Conservation (phyloP, 495 filamentous ascomycete genomes). For the Penicillium lagena region DNA sequence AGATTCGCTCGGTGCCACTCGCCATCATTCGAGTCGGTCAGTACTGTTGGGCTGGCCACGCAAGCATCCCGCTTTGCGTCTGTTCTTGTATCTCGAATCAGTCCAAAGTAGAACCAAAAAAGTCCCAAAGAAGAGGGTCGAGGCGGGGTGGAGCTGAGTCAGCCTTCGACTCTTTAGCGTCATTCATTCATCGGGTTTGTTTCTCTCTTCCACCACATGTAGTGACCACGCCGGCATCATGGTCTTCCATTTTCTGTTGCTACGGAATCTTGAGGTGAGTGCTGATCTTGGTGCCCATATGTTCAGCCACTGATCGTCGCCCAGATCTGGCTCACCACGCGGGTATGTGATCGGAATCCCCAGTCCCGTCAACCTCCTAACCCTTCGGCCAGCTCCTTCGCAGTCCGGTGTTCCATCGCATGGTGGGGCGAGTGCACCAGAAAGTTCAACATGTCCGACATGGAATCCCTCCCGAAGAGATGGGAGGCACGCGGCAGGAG, state of each 20-base stretch:
- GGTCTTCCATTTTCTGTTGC: conserved; percentile 11
- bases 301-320: neutral
- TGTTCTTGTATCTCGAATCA: too few relatives aligned
- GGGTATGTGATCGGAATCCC: conserved; percentile 21
- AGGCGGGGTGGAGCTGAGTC: too few relatives aligned
- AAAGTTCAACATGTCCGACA: conserved; percentile 44
- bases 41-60: conserved; percentile 6
- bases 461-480: conserved; percentile 51
- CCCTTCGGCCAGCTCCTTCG: conserved; percentile 42
- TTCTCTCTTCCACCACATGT: too few relatives aligned
- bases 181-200: too few relatives aligned
- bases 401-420: conserved; percentile 54
- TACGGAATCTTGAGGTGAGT: conserved; percentile 18
- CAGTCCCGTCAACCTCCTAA: conserved; percentile 12
- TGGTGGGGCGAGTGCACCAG: conserved; percentile 50
- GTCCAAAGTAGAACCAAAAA: too few relatives aligned
- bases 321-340: conserved; percentile 35
- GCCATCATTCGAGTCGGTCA: conserved; percentile 17
- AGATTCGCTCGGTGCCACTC: conserved; percentile 13
- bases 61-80: conserved; percentile 6
- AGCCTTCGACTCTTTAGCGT: too few relatives aligned
- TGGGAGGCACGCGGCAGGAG: conserved; percentile 51
- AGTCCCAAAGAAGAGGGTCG: too few relatives aligned
- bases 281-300: neutral
- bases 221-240: conserved; percentile 3